Base-by-base conservation (phyloP, 2,329 filamentous ascomycete genomes). In the Coleophoma cylindrospora region DNA sequence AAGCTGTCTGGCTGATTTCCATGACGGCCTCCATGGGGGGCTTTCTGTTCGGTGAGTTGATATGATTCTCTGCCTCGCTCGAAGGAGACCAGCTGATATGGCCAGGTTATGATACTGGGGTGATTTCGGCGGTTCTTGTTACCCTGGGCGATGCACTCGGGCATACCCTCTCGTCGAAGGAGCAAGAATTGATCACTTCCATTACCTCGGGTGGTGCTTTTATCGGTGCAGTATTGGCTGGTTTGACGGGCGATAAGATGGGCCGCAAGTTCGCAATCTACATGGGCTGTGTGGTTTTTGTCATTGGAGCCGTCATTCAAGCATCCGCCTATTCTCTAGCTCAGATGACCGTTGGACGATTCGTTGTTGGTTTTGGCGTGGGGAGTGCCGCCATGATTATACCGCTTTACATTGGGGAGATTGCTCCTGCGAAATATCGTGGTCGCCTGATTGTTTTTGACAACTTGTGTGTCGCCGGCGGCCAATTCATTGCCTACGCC, bases 21-120 rank as follows among this genome's bases (percentile, higher is more conserved):
- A 67, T 83, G 47, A 79, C 80, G 8, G 83, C 82, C 10, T 79
- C 81, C 12, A 81, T 86, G 47, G 83, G 80, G 54, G 83, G 83
- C 5, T 70, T 86, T 1, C 64, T 86, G 0, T 86, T 86, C 66
- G 83, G 82, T 59, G 47, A n/a, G 33, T 22, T 34, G 47, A 50
- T 38, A 21, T 10, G 34, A 41, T 11, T 45, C 17, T 57, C 12
- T 15, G 37, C 13, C 9, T 43, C 9, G 5, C 3, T 33, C 3
- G 62, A 62, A 9, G 55, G 44, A 21, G 53, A 57, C 3, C 56
- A 61, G 43, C 62, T 38, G 60, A 34, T 8, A 32, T 3, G 1
- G n/a, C 33, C 64, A 53, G 70, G 73, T 13, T 77, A 77, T 57
- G 74, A 74, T 54, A 76, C 67, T 43, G 73, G 66, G 37, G 67